Evolutionary conservation across 2,329 filamentous ascomycete genomes (phyloP).

Genomic region (Xenoacremonium recifei): DNA sequence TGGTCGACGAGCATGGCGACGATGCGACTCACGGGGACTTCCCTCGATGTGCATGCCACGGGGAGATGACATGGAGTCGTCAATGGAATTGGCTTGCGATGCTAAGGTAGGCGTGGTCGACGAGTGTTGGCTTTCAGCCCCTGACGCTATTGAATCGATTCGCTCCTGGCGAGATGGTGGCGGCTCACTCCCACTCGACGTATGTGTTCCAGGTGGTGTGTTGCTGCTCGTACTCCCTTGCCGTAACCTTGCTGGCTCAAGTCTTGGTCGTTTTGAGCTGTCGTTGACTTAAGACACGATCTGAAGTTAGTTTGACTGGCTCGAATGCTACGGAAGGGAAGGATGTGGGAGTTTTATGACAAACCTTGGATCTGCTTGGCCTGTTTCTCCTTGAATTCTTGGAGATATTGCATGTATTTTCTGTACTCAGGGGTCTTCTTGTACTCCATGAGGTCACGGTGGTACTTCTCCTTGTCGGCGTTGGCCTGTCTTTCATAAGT

Average conservation of each 20-base stretch:
- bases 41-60: conserved; percentile 35
- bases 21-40: conserved; percentile 26
- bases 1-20: conserved; percentile 24
- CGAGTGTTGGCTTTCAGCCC: conserved; percentile 44
- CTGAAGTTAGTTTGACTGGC: conserved; percentile 8
- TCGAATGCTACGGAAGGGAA: background rate
- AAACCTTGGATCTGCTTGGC: conserved; percentile 55
- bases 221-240: conserved; percentile 42
- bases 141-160: conserved; percentile 46
- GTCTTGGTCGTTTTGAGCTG: conserved; percentile 46
- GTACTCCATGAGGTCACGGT: conserved; percentile 69
- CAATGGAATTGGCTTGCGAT: conserved; percentile 36
- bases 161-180: conserved; percentile 46
- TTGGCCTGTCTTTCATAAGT: conserved; percentile 71
- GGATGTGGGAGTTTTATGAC: conserved; percentile 13
- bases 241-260: conserved; percentile 37
- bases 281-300: conserved; percentile 32
- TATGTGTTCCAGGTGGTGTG: conserved; percentile 35
- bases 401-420: conserved; percentile 69
- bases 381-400: conserved; percentile 77
- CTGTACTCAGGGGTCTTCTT: conserved; percentile 72
- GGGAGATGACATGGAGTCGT: conserved; percentile 46
- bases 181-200: conserved; percentile 44
- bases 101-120: conserved; percentile 34
- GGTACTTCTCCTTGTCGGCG: conserved; percentile 73